These are phyloP conservation scores for Neurospora africana DNA, from an alignment of 495 filamentous ascomycete genomes.

Conservation along the genomic window DNA sequence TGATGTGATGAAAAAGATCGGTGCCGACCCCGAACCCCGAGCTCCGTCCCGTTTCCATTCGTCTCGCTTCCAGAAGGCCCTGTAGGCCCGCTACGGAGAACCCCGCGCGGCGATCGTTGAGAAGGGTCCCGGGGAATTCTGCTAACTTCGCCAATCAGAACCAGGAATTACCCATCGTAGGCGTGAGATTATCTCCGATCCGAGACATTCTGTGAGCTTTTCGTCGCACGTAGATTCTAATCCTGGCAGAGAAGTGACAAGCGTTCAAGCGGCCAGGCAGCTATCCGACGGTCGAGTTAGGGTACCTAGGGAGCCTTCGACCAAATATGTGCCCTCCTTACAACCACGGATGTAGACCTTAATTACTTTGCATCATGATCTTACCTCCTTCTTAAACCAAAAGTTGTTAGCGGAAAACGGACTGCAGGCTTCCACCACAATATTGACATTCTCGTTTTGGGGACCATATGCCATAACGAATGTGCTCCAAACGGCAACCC, in stretches of 20 bases:
- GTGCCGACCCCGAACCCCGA: neutral
- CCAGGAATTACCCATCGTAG: neutral
- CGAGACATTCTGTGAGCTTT: neutral
- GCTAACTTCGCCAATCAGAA: neutral
- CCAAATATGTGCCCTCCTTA: neutral
- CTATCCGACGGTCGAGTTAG: neutral
- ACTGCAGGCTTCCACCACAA: neutral
- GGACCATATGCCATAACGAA: neutral
- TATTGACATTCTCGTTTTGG: neutral
- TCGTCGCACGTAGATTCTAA: neutral
- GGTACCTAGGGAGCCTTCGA: neutral
- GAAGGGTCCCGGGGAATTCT: neutral
- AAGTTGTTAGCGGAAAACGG: neutral
- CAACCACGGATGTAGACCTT: neutral
- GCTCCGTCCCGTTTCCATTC: neutral
- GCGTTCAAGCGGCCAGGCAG: neutral
- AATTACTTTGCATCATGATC: neutral
- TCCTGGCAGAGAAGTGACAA: neutral
- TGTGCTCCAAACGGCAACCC: neutral
- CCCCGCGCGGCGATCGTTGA: neutral
- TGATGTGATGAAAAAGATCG: neutral
- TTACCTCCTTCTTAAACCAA: neutral
- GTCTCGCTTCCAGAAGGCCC: neutral
- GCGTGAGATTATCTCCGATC: neutral
- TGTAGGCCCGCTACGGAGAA: neutral